Conservation (phyloP, 2,329 filamentous ascomycete species). For the Paraphoma chrysanthemicola region DNA sequence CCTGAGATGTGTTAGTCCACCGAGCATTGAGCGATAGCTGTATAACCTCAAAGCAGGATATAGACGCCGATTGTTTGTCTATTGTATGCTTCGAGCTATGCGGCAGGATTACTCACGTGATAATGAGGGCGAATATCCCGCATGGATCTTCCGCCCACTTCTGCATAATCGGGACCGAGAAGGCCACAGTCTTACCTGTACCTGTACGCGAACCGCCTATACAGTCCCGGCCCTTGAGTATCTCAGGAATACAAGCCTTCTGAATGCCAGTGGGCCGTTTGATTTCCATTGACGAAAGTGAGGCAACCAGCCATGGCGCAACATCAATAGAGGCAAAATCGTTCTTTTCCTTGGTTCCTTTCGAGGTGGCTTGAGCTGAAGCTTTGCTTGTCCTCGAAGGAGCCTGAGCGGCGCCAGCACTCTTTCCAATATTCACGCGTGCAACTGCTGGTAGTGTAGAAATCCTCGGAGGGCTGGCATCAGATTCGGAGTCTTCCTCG, state of each 20-base stretch:
- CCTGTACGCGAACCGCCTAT: slow-evolving; percentile 95
- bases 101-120: slow-evolving; percentile 71
- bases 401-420: slow-evolving; percentile 15
- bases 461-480: slow-evolving; percentile 11
- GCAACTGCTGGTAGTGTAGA: slow-evolving; percentile 36
- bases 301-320: slow-evolving; percentile 85
- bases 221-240: slow-evolving; percentile 85
- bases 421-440: slow-evolving; percentile 42
- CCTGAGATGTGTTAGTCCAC: slow-evolving; percentile 14
- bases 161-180: slow-evolving; percentile 92
- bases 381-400: slow-evolving; percentile 6
- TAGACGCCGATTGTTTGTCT: too few species aligned
- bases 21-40: background rate
- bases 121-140: slow-evolving; percentile 85
- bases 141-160: slow-evolving; percentile 91
- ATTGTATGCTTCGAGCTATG: too few species aligned
- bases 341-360: slow-evolving; percentile 50
- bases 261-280: slow-evolving; percentile 91
- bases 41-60: background rate
- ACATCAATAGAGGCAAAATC: slow-evolving; percentile 78
- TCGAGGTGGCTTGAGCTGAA: slow-evolving; percentile 1
- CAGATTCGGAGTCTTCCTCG: slow-evolving; percentile 20
- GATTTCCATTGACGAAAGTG: slow-evolving; percentile 80
- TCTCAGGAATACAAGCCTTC: slow-evolving; percentile 89
- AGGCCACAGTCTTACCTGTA: slow-evolving; percentile 96